These are phyloP conservation scores for Debaryomyces sp. DNA, from an alignment of 1,139 yeast genomes.

Conservation along the genomic window DNA sequence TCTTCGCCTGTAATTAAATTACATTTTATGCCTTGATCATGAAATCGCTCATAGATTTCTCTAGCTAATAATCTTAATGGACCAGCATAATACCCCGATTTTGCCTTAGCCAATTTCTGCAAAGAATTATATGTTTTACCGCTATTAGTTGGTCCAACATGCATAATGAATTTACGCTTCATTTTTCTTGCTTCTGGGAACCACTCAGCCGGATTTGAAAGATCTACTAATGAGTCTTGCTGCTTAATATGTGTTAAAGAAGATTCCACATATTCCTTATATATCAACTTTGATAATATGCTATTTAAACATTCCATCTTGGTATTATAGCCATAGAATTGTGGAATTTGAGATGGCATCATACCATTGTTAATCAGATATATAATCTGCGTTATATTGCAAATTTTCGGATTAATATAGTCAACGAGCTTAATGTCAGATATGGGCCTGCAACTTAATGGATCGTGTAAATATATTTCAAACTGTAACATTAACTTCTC, in stretches of 20 bases:
- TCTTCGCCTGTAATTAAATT: conserved; percentile 95
- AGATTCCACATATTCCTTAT: conserved; percentile 23
- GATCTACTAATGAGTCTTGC: conserved; percentile 38
- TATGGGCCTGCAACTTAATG: not conserved
- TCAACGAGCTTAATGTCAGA: conserved; percentile 19
- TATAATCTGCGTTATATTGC: conserved; percentile 22
- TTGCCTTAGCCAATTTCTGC: conserved; percentile 63
- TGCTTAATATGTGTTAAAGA: conserved; percentile 19
- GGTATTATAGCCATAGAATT: conserved; percentile 18
- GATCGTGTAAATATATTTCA: not conserved
- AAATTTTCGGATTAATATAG: conserved; percentile 34
- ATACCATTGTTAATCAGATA: conserved; percentile 20
- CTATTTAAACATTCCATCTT: conserved; percentile 22
- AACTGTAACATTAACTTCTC: conserved; percentile 1
- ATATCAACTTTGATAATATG: conserved; percentile 27
- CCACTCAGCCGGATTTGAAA: conserved; percentile 81
- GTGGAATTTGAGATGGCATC: conserved; percentile 23
- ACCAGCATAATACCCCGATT: conserved; percentile 92
- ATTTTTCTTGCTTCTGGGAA: conserved; percentile 84
- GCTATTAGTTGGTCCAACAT: conserved; percentile 96
- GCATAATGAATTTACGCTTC: conserved; percentile 79
- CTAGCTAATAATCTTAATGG: conserved; percentile 89
- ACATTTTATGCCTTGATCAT: conserved; percentile 65
- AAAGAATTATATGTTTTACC: conserved; percentile 94
- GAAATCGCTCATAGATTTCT: conserved; percentile 84